phyloP scores from a whole-genome alignment of 2,329 filamentous ascomycete species.

The Alternaria metachromatica region DNA sequence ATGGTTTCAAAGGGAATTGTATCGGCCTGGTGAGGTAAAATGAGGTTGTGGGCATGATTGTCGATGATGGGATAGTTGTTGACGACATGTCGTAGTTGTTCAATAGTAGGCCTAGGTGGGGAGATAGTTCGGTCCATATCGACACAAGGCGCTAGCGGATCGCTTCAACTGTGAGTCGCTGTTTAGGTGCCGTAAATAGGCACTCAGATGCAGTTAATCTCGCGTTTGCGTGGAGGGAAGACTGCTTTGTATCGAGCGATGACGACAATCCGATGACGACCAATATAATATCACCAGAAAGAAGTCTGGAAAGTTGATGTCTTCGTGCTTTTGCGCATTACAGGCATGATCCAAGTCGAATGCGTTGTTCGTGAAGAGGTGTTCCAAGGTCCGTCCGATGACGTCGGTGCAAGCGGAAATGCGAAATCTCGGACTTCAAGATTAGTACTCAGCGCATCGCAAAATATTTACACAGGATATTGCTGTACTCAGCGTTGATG shows the following conservation, averaged over 20 bases:
- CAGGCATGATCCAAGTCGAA: conserved; percentile 10
- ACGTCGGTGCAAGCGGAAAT: conserved; percentile 9
- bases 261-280: neutral
- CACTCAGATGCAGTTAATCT: neutral
- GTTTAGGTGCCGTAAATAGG: neutral
- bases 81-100: conserved; percentile 43
- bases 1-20: conserved; percentile 67
- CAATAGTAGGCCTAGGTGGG: conserved; percentile 33
- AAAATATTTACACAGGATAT: neutral
- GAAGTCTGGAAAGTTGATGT: neutral
- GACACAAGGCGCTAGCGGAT: neutral
- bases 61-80: conserved; percentile 68
- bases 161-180: neutral
- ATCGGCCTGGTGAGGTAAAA: conserved; percentile 59
- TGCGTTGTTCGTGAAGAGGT: conserved; percentile 4
- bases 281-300: neutral
- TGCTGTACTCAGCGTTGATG: neutral
- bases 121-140: conserved; percentile 26
- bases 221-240: neutral
- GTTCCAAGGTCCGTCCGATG: conserved; percentile 13
- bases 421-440: neutral
- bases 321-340: neutral
- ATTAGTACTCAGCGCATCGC: neutral
- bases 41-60: conserved; percentile 74
- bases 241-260: neutral